Base-by-base conservation (phyloP, 306 rosid genomes). In the Cicer arietinum region DNA sequence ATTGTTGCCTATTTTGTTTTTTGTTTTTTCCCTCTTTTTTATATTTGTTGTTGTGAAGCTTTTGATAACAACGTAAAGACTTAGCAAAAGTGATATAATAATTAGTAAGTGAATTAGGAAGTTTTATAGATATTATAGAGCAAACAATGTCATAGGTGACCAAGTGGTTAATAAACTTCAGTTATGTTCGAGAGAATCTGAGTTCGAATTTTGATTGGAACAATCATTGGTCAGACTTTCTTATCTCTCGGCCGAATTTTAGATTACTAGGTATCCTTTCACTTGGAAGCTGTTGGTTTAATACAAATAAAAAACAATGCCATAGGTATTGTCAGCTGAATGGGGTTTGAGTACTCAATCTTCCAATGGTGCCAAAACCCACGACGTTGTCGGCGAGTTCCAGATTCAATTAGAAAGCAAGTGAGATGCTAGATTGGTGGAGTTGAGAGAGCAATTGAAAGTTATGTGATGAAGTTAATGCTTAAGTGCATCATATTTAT, bases 11-110 rank as follows among this genome's bases (percentile, higher is more conserved):
- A 5, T 52, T 62, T 53, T 42, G 10, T 79, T 44, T 58, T 61
- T 1, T 20, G 22, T 20, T 20, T 25, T 6, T 6, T 59, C 3
- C 46, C 42, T 25, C 14, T 50, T 62, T 16, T 17, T 53, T 61
- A 59, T 16, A n/a, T 77, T 76, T 64, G 57, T 67, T 30, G 16
- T 44, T 47, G 14, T 76, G 52, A n/a, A n/a, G 18, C 18, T 48
- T 45, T 57, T 58, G 58, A 46, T 50, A 53, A 44, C 6, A 48
- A 67, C 12, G n/a, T 30, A 53, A 67, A 12, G 66, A 30, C 0
- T 12, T 60, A 13, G 18, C 37, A 30, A 54, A 53, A 61, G 74
- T 75, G 56, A 60, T 68, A 39, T 17, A 37, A 43, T 7, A 35
- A 45, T 63, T 58, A 18, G 35, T 64, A 61, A 70, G 3, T 54